Conservation (phyloP, 768 basidiomycete species). For the Rhizopogon vulgaris region DNA sequence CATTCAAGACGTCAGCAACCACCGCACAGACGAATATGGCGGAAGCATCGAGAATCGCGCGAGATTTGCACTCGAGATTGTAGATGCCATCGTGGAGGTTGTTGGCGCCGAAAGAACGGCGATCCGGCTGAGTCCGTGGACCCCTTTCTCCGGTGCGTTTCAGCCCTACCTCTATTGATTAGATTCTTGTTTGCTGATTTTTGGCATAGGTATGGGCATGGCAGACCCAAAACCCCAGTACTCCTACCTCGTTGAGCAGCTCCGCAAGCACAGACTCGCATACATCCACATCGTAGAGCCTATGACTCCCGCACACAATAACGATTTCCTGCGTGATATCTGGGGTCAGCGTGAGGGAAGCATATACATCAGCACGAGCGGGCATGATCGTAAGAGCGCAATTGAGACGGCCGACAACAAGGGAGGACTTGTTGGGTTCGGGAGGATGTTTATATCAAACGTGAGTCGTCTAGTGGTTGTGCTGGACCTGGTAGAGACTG, state of each 20-base stretch:
- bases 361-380: slow-evolving; percentile 38
- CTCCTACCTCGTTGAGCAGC: slow-evolving; percentile 36
- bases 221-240: slow-evolving; percentile 34
- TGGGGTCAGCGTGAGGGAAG: slow-evolving; percentile 32
- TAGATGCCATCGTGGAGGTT: slow-evolving; percentile 42
- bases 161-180: not conserved
- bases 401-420: slow-evolving; percentile 11
- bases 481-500: not conserved
- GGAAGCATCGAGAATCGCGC: slow-evolving; percentile 57
- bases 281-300: slow-evolving; percentile 50
- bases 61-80: slow-evolving; percentile 50
- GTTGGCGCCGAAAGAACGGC: slow-evolving; percentile 51
- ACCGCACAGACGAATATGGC: slow-evolving; percentile 61
- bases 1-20: slow-evolving; percentile 47
- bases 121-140: slow-evolving; percentile 57
- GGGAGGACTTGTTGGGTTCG: slow-evolving; percentile 29
- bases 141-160: slow-evolving; percentile 10
- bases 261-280: slow-evolving; percentile 34
- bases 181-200: slow-evolving; percentile 14
- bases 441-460: slow-evolving; percentile 31
- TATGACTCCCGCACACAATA: slow-evolving; percentile 25
- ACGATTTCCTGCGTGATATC: slow-evolving; percentile 39
- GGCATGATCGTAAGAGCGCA: slow-evolving; percentile 36
- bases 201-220: slow-evolving; percentile 34
- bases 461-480: slow-evolving; percentile 18